phyloP scores from a whole-genome alignment of 1,284 basidiomycete genomes.

The Tranzscheliella williamsii region DNA sequence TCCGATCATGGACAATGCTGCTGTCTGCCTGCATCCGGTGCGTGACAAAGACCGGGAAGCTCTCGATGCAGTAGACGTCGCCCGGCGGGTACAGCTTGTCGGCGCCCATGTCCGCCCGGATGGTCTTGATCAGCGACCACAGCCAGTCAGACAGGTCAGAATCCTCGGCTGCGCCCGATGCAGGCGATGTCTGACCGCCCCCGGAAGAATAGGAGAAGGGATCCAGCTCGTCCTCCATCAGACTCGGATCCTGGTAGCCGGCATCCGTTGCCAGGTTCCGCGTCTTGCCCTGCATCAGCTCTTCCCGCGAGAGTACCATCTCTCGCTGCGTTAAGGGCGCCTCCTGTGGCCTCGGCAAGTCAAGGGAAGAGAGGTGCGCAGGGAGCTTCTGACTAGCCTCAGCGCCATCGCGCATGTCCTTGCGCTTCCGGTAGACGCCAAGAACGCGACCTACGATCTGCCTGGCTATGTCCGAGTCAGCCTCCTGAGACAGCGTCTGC shows the following conservation, averaged over 20 bases:
- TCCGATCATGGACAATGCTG: slow-evolving; percentile 11
- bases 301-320: slow-evolving; percentile 25
- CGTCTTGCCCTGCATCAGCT: slow-evolving; percentile 42
- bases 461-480: slow-evolving; percentile 60
- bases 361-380: slow-evolving; percentile 10
- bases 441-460: slow-evolving; percentile 64
- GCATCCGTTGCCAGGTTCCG: slow-evolving; percentile 40
- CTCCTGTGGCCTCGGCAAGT: slow-evolving; percentile 31
- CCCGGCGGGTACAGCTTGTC: slow-evolving; percentile 52
- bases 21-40: slow-evolving; percentile 26
- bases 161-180: slow-evolving; percentile 5
- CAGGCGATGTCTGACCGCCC: slow-evolving; percentile 5
- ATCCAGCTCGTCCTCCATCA: slow-evolving; percentile 28
- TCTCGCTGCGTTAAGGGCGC: slow-evolving; percentile 31
- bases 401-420: slow-evolving; percentile 18
- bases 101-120: slow-evolving; percentile 46
- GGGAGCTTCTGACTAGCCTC: slow-evolving; percentile 12
- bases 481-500: slow-evolving; percentile 31
- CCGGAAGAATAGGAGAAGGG: slow-evolving; percentile 36
- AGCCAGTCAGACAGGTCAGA: slow-evolving; percentile 48
- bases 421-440: slow-evolving; percentile 50
- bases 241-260: slow-evolving; percentile 36
- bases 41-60: slow-evolving; percentile 49
- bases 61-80: slow-evolving; percentile 50
- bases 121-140: slow-evolving; percentile 54